phyloP scores from a whole-genome alignment of 225 moss, liverwort and hornwort genomes.

The Anthoceros angustus region DNA sequence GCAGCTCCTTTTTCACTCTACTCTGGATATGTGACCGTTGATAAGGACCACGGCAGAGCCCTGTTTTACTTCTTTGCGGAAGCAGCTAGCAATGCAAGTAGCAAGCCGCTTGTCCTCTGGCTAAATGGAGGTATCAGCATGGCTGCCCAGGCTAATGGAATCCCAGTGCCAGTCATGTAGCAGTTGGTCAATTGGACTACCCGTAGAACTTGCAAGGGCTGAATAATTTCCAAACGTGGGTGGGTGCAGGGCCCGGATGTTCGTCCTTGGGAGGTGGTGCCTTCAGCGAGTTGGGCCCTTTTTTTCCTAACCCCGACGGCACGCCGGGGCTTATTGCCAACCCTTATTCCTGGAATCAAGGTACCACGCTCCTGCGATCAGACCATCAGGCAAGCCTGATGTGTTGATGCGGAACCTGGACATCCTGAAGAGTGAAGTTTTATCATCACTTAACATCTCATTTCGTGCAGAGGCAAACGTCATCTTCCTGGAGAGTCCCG shows the following conservation, averaged over 20 bases:
- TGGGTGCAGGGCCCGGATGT: constrained; percentile 58
- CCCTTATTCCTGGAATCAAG: constrained; percentile 41
- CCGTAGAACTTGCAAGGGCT: neutral
- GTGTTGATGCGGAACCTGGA: neutral
- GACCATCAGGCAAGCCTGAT: neutral
- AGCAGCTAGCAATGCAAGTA: constrained; percentile 13
- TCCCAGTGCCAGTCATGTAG: too few species aligned
- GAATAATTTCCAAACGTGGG: neutral
- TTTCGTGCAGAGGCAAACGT: constrained; percentile 23
- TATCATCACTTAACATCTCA: neutral
- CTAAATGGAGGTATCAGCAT: constrained; percentile 22
- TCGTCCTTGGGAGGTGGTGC: constrained; percentile 69
- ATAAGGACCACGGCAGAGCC: constrained; percentile 19
- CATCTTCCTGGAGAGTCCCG: constrained; percentile 30
- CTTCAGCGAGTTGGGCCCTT: constrained; percentile 63
- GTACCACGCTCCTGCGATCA: constrained; percentile 4
- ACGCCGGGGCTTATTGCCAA: constrained; percentile 33
- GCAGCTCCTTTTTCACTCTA: constrained; percentile 21
- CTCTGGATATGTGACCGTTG: constrained; percentile 24
- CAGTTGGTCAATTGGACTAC: neutral
- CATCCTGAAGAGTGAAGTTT: neutral
- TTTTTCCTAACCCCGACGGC: constrained; percentile 33
- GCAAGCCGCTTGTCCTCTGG: constrained; percentile 25
- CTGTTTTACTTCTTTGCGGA: constrained; percentile 27
- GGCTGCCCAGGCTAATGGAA: neutral